A percentile compares a stretch with the other conserved stretches of the same genome.
Conservation (phyloP, 1,284 basidiomycete species). For the Leccinum ponderosum region DNA sequence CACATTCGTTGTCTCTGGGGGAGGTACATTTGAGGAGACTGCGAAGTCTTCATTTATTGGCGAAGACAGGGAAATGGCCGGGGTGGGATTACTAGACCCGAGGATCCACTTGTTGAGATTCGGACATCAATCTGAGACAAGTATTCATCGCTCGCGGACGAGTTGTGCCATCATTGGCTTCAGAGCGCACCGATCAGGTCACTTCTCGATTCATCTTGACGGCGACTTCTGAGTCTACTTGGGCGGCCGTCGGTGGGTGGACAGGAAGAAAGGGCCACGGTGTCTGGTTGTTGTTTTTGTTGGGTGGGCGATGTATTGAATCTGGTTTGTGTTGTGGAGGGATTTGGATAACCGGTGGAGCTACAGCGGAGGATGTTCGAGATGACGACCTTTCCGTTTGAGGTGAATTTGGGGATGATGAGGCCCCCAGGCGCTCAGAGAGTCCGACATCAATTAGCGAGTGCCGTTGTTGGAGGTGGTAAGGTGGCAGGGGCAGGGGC, state of each 20-base stretch:
- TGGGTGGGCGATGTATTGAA: not conserved
- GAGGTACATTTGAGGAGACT: not conserved
- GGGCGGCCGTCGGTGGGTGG: conserved; percentile 5
- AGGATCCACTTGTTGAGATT: conserved; percentile 64
- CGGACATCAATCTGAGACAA: conserved; percentile 66
- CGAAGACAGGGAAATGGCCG: conserved; percentile 29
- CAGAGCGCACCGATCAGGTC: conserved; percentile 12
- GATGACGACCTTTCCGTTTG: conserved; percentile 28
- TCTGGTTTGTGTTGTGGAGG: not conserved
- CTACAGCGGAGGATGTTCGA: conserved; percentile 51
- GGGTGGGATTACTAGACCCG: conserved; percentile 40
- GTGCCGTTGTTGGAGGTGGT: not conserved
- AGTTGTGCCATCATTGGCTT: conserved; percentile 19
- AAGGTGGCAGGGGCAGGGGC: not conserved
- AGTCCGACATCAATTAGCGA: conserved; percentile 25
- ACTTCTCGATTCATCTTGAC: no score
- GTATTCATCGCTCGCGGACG: conserved; percentile 33
- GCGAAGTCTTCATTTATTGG: conserved; percentile 19
- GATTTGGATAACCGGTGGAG: conserved; percentile 44
- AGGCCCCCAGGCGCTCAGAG: conserved; percentile 22
- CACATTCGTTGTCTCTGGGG: conserved; percentile 20
- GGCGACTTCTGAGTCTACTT: conserved; percentile 15
- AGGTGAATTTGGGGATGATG: conserved; percentile 22
- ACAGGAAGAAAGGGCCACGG: conserved; percentile 14
- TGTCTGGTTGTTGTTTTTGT: conserved; percentile 24